Evolutionary conservation across 805 yeast species (phyloP), one percentile per base, ranked within the genome.

Genomic region (Maudiozyma pseudohumilis): DNA sequence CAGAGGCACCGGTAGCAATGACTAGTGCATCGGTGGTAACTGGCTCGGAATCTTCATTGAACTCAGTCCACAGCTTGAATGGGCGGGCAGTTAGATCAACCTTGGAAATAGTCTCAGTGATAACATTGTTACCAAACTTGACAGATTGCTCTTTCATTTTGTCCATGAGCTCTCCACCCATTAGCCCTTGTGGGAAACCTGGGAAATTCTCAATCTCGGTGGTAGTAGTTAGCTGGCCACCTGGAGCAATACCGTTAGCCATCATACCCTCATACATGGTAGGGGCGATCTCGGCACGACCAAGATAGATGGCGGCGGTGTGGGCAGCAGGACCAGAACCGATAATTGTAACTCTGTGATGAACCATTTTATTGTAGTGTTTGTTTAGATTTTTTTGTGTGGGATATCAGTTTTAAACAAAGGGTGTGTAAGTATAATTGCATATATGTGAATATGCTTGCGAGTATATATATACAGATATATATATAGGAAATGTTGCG

Each of bases 291-390:
- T 92, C 98, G 30, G 98, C 98, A 65, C 98, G 80, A 22, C 97
- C 80, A 39, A 92, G 70, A 64, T 92, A 92, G 62, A 92, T 85
- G 48, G 98, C 98, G 36, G 98, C 98, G 31, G 98, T 92, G 72
- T 92, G 96, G 39, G 96, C 98, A 40, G 98, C 98, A 40, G 98
- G 98, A 52, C 98, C 98, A 39, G 96, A 88, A 32, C 98, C 97
- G 44, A 85, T 78, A 54, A 85, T 81, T 23, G 92, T 83, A 44
- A 83, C 94, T 69, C 70, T 75, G 66, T 84, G 76, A 62, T 83
- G 94, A 54, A 74, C 81, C 88, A 80, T 80, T 74, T 75, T 30
- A 12, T 28, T 32, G n/a, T 15, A n/a, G n/a, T n/a, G n/a, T n/a
- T n/a, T n/a, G n/a, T n/a, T n/a, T n/a, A n/a, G n/a, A n/a, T n/a